phyloP scores from a whole-genome alignment of 352 stramenopile genomes.

The Globisporangium yorkense region DNA sequence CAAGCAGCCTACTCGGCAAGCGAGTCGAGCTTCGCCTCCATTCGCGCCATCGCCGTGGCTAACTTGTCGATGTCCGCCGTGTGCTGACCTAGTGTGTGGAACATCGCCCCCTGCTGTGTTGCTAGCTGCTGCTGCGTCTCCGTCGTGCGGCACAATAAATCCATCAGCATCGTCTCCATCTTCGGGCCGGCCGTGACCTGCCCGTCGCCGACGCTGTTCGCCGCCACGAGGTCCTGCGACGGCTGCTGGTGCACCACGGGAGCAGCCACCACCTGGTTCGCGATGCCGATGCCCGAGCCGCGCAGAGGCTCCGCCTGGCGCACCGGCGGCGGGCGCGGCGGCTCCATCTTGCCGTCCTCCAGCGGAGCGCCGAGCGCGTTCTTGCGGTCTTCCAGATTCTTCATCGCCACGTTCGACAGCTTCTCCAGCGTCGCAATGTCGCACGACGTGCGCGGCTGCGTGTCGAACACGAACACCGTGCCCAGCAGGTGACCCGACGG shows the following conservation, averaged over 20 bases:
- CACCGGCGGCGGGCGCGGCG: conserved; percentile 26
- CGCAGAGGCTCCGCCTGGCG: conserved; percentile 30
- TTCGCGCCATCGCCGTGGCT: conserved; percentile 78
- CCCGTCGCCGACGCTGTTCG: conserved; percentile 66
- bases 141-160: conserved; percentile 82
- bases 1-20: conserved; percentile 50
- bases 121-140: conserved; percentile 88
- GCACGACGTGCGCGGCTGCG: conserved; percentile 75
- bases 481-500: conserved; percentile 76
- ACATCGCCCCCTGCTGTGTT: conserved; percentile 88
- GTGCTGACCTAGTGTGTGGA: conserved; percentile 88
- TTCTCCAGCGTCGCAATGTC: conserved; percentile 86
- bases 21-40: conserved; percentile 87
- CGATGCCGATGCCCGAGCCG: conserved; percentile 66
- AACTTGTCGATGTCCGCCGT: conserved; percentile 87
- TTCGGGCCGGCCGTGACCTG: conserved; percentile 80
- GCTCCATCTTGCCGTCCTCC: conserved; percentile 37
- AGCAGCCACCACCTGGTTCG: conserved; percentile 70
- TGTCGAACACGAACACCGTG: conserved; percentile 87
- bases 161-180: conserved; percentile 90
- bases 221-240: conserved; percentile 78
- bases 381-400: conserved; percentile 88
- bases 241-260: conserved; percentile 25
- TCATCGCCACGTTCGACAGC: conserved; percentile 87
- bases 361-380: conserved; percentile 70